Percentiles rank a stretch among this genome's conserved stretches.
These are phyloP conservation scores for Lachancea sp. DNA, from an alignment of 805 yeast genomes.

Conservation along the genomic window DNA sequence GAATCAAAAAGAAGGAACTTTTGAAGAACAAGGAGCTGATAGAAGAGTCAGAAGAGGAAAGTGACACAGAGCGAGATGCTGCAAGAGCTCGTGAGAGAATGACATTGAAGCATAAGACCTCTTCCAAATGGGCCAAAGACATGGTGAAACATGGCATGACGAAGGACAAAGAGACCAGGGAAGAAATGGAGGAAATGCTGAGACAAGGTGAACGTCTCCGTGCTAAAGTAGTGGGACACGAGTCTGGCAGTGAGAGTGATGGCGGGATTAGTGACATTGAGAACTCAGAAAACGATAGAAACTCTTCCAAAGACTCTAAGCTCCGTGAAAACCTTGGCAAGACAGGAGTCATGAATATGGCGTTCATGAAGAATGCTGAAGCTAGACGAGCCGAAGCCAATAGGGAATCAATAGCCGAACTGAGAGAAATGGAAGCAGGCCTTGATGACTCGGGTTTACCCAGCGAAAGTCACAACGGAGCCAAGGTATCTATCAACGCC, in stretches of 20 bases:
- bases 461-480: conserved; percentile 30
- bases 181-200: conserved; percentile 91
- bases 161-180: conserved; percentile 76
- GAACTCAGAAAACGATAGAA: conserved; percentile 40
- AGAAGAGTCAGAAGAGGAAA: conserved; percentile 39
- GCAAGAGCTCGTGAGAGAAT: conserved; percentile 87
- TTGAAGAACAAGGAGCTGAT: conserved; percentile 62
- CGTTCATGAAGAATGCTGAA: conserved; percentile 89
- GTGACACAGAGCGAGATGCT: conserved; percentile 58
- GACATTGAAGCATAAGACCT: conserved; percentile 83
- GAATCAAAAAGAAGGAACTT: conserved; percentile 79
- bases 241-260: conserved; percentile 44
- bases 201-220: conserved; percentile 76
- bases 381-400: conserved; percentile 58
- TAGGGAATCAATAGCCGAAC: conserved; percentile 42
- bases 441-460: conserved; percentile 33
- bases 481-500: conserved; percentile 49
- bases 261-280: conserved; percentile 45
- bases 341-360: conserved; percentile 88
- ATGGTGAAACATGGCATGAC: conserved; percentile 87
- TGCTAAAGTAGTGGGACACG: conserved; percentile 62
- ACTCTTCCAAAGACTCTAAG: conserved; percentile 32
- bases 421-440: conserved; percentile 46
- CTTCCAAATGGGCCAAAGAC: conserved; percentile 83
- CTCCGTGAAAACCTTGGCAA: conserved; percentile 54